These are phyloP conservation scores for Dysphania ambrosioides DNA, from an alignment of 148 eudicot species.

Conservation along the genomic window DNA sequence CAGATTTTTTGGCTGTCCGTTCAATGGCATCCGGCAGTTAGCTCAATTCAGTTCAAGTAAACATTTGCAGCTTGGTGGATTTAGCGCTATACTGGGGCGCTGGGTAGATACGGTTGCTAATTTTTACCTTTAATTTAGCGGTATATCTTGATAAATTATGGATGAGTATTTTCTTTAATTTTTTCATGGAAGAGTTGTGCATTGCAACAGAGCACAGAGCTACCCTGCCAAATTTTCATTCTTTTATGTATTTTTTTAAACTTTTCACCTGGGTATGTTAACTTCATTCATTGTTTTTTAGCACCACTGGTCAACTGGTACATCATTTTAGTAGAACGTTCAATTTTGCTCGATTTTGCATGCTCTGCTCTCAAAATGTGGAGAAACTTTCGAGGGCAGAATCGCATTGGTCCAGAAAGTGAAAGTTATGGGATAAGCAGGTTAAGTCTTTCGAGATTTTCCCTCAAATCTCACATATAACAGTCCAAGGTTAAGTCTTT, in stretches of 20 bases:
- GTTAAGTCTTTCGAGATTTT: too few species aligned
- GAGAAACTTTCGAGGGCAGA: too few species aligned
- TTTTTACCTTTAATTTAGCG: background rate
- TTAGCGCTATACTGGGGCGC: background rate
- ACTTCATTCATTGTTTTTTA: too few species aligned
- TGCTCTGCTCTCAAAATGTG: background rate
- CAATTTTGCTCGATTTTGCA: background rate
- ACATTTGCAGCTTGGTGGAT: constrained; percentile 7
- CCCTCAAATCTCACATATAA: too few species aligned
- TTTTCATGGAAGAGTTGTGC: background rate
- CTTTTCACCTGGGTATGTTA: too few species aligned
- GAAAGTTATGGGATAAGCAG: constrained; percentile 3
- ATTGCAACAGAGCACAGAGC: background rate
- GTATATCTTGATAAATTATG: background rate
- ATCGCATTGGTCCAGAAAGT: background rate
- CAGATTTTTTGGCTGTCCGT: background rate
- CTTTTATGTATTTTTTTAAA: too few species aligned
- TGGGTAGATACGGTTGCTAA: constrained; percentile 4
- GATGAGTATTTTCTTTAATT: too few species aligned
- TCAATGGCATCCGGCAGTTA: background rate
- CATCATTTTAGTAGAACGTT: too few species aligned
- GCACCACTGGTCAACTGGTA: too few species aligned
- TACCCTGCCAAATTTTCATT: background rate
- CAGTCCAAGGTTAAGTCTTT: too few species aligned
- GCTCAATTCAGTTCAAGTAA: background rate